Percentiles rank a stretch among this genome's conserved stretches.
phyloP scores from a whole-genome alignment of 2,329 filamentous ascomycete genomes.

The Ophiostoma piceae region DNA sequence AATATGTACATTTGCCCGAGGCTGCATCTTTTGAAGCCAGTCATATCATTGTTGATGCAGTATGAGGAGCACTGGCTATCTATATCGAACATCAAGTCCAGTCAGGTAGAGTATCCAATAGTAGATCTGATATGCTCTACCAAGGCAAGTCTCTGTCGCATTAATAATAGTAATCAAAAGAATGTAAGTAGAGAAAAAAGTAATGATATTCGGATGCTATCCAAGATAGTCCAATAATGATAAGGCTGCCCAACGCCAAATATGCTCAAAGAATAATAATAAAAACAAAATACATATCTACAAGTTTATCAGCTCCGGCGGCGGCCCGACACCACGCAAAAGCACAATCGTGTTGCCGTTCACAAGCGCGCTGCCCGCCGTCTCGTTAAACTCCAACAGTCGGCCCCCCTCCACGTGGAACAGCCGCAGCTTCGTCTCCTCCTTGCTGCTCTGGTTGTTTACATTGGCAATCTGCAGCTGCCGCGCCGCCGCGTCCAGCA shows the following conservation, averaged over 20 bases:
- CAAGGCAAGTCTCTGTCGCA: no score
- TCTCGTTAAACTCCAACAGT: constrained; percentile 81
- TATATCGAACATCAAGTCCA: no score
- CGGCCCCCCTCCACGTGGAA: constrained; percentile 91
- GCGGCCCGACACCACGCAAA: constrained; percentile 76
- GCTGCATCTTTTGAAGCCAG: no score
- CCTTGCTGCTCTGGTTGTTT: constrained; percentile 70
- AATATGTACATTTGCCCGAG: no score
- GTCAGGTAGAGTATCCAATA: no score
- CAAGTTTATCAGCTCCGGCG: constrained; percentile 64
- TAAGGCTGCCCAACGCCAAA: neutral
- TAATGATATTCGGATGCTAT: neutral
- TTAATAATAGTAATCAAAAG: no score
- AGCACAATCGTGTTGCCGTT: constrained; percentile 89
- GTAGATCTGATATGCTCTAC: no score
- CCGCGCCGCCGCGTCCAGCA: constrained; percentile 73
- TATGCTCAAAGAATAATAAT: neutral
- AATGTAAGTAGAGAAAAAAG: neutral
- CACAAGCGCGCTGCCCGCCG: constrained; percentile 65
- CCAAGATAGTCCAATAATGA: neutral
- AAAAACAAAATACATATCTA: constrained; percentile 28
- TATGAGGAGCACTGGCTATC: no score
- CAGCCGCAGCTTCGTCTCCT: constrained; percentile 74
- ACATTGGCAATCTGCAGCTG: constrained; percentile 74
- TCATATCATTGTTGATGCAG: no score